phyloP scores from a whole-genome alignment of 192 early-diverging fungal genomes.

The Coemansia sp. region DNA sequence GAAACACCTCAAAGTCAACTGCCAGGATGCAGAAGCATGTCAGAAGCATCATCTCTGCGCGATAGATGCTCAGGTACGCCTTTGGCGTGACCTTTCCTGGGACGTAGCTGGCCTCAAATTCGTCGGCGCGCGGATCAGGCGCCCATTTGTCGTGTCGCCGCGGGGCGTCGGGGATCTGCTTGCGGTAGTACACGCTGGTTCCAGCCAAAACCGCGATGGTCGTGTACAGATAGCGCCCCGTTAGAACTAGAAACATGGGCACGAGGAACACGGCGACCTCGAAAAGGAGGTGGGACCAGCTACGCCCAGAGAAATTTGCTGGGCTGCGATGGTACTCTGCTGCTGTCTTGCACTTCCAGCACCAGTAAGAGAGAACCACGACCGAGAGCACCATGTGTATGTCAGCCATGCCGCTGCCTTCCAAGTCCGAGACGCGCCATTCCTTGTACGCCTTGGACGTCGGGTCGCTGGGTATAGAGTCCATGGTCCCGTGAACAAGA shows the following conservation, averaged over 20 bases:
- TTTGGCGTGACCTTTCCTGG: slow-evolving; percentile 35
- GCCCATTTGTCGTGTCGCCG: slow-evolving; percentile 46
- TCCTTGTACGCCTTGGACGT: slow-evolving; percentile 50
- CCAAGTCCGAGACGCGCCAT: slow-evolving; percentile 39
- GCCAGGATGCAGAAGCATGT: slow-evolving; percentile 86
- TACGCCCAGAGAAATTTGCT: slow-evolving; percentile 11
- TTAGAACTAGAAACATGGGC: slow-evolving; percentile 40
- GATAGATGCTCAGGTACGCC: slow-evolving; percentile 62
- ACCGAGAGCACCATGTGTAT: slow-evolving; percentile 39
- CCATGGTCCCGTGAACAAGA: background rate
- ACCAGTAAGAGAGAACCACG: slow-evolving; percentile 41
- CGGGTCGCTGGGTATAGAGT: slow-evolving; percentile 11
- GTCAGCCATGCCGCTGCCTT: slow-evolving; percentile 41
- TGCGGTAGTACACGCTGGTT: slow-evolving; percentile 26
- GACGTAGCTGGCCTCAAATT: slow-evolving; percentile 24
- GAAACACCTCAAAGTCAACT: slow-evolving; percentile 91
- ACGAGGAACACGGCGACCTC: slow-evolving; percentile 32
- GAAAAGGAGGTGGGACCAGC: slow-evolving; percentile 15
- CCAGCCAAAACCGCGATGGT: slow-evolving; percentile 12
- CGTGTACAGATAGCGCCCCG: slow-evolving; percentile 21
- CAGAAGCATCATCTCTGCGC: slow-evolving; percentile 70
- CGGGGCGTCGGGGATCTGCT: slow-evolving; percentile 35
- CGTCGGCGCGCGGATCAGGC: slow-evolving; percentile 38
- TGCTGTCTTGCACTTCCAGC: slow-evolving; percentile 50
- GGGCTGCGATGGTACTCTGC: slow-evolving; percentile 38